Conservation (phyloP, 768 basidiomycete species). For the Atractiella rhizophila region DNA sequence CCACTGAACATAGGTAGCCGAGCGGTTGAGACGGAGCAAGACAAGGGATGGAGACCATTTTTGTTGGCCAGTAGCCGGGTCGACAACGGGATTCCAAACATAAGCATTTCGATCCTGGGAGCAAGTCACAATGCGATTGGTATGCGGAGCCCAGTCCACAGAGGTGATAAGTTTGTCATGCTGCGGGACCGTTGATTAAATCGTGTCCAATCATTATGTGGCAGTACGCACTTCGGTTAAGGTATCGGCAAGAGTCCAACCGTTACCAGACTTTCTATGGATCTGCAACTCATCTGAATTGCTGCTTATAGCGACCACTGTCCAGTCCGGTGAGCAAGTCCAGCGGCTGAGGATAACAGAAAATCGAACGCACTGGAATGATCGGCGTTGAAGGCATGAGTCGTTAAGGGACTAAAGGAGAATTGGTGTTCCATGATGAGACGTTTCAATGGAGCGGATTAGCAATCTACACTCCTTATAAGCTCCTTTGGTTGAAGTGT, state of each 20-base stretch:
- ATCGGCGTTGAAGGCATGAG: slow-evolving; percentile 73
- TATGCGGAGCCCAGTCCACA: slow-evolving; percentile 92
- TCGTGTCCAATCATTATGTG: background rate
- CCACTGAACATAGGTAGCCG: slow-evolving; percentile 87
- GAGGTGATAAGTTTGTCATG: slow-evolving; percentile 95
- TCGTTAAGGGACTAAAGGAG: slow-evolving; percentile 73
- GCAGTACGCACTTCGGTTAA: slow-evolving; percentile 46
- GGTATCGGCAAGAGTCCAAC: slow-evolving; percentile 45
- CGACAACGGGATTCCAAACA: slow-evolving; percentile 70
- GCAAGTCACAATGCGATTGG: slow-evolving; percentile 91
- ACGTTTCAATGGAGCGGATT: no score
- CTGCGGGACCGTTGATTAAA: slow-evolving; percentile 24
- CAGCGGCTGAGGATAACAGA: no score
- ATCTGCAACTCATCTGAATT: slow-evolving; percentile 74
- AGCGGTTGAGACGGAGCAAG: slow-evolving; percentile 73
- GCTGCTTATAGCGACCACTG: slow-evolving; percentile 73
- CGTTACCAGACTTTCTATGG: slow-evolving; percentile 38
- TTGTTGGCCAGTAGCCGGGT: slow-evolving; percentile 39
- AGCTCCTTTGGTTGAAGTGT: no score
- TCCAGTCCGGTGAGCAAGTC: background rate
- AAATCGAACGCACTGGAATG: slow-evolving; percentile 51
- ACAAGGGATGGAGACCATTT: slow-evolving; percentile 99
- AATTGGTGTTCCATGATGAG: no score
- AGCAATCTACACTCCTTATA: no score
- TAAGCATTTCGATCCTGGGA: slow-evolving; percentile 99